Evolutionary conservation across 192 early-diverging fungal species (phyloP).

Genomic region (Nowakowskiella sp.): DNA sequence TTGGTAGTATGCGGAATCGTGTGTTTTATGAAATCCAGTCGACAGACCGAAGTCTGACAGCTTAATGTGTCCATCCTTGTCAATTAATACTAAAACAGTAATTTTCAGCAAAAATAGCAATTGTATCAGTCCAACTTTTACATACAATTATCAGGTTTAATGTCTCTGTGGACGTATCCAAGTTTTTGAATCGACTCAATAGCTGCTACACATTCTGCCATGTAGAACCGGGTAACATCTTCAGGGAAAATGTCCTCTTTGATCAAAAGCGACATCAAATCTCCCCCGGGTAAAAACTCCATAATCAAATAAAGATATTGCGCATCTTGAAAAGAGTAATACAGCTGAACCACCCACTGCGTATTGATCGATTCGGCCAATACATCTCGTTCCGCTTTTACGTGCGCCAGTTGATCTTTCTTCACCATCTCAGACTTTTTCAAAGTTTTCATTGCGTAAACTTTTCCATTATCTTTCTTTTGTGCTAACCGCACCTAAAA

Average conservation of each 20-base stretch:
- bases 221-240: slow-evolving; percentile 96
- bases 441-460: slow-evolving; percentile 97
- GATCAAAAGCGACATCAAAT: slow-evolving; percentile 99
- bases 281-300: slow-evolving; percentile 98
- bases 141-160: slow-evolving; percentile 55
- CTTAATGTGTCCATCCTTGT: slow-evolving; percentile 98
- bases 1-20: slow-evolving; percentile 92
- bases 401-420: slow-evolving; percentile 97
- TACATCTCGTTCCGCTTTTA: slow-evolving; percentile 96
- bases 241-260: slow-evolving; percentile 96
- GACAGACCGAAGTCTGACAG: slow-evolving; percentile 99
- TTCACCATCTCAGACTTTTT: slow-evolving; percentile 97
- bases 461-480: slow-evolving; percentile 92
- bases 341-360: slow-evolving; percentile 96
- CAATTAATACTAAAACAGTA: slow-evolving; percentile 63
- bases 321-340: slow-evolving; percentile 96
- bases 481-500: slow-evolving; percentile 86
- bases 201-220: slow-evolving; percentile 91
- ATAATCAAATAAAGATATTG: slow-evolving; percentile 95
- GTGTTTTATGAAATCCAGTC: slow-evolving; percentile 98
- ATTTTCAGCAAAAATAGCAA: neutral
- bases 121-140: neutral
- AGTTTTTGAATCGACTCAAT: slow-evolving; percentile 88
- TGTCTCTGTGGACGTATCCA: slow-evolving; percentile 77
- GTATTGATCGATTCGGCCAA: slow-evolving; percentile 85